Conservation (phyloP, 1,284 basidiomycete genomes). For the Rhodotorula sp. region DNA sequence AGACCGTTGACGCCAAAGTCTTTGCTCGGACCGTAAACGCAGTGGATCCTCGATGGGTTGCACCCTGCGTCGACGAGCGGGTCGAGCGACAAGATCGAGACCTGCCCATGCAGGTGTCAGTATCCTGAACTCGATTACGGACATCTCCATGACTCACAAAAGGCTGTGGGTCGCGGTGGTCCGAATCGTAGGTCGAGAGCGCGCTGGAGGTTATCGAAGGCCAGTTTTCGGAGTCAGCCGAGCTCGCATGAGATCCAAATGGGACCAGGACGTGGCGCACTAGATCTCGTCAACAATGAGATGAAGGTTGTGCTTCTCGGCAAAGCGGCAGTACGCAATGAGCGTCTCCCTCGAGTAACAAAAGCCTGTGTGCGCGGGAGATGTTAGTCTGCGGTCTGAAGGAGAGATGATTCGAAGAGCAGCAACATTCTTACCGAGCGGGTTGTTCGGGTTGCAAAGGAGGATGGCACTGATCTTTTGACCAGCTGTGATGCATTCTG, state of each 20-base stretch:
- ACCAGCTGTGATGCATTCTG: neutral
- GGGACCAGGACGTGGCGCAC: neutral
- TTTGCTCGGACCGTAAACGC: constrained; percentile 45
- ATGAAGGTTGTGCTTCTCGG: constrained; percentile 52
- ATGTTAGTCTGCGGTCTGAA: neutral
- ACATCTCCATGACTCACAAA: too few species aligned
- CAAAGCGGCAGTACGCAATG: constrained; percentile 51
- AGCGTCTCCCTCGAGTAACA: constrained; percentile 50
- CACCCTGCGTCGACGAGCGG: constrained; percentile 51
- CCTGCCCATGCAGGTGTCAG: neutral
- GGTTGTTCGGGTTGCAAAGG: constrained; percentile 54
- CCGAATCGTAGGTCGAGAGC: constrained; percentile 13
- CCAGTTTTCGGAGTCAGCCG: neutral
- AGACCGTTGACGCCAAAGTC: constrained; percentile 54
- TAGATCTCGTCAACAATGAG: constrained; percentile 54
- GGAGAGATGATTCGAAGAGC: too few species aligned
- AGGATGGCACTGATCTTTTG: constrained; percentile 42
- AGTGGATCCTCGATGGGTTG: constrained; percentile 50
- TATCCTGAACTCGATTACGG: neutral
- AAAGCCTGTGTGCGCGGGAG: constrained; percentile 29
- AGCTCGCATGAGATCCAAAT: neutral
- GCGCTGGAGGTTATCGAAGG: constrained; percentile 3
- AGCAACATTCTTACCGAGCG: constrained; percentile 46
- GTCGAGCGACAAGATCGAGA: constrained; percentile 51
- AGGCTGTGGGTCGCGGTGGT: constrained; percentile 41